Conservation (phyloP, 495 filamentous ascomycete species). For the Neurospora sp. region DNA sequence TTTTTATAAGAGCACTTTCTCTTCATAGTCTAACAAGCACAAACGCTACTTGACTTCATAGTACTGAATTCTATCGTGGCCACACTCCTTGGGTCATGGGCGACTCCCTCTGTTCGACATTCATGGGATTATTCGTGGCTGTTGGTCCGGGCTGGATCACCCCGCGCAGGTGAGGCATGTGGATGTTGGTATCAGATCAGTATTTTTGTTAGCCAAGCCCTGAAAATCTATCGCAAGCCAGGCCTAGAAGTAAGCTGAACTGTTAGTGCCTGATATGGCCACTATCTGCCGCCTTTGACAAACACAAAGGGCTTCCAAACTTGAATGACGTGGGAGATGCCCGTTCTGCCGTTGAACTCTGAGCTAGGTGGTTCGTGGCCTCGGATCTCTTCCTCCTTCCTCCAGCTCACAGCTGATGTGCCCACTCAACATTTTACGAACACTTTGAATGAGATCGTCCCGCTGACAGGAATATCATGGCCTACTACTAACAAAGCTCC, state of each 20-base stretch:
- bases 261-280: neutral
- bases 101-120: neutral
- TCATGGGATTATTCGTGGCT: neutral
- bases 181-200: neutral
- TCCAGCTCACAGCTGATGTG: neutral
- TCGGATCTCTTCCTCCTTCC: neutral
- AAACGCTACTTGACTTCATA: neutral
- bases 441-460: neutral
- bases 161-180: neutral
- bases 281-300: neutral
- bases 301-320: neutral
- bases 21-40: neutral
- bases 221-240: neutral
- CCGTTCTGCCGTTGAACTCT: neutral
- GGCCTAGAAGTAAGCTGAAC: neutral
- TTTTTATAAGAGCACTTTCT: neutral
- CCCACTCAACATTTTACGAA: neutral
- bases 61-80: neutral
- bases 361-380: neutral
- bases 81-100: neutral
- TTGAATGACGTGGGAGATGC: neutral
- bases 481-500: neutral
- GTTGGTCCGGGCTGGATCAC: neutral
- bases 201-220: neutral
- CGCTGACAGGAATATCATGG: neutral